Percentiles rank a stretch among this genome's conserved stretches.
These are phyloP conservation scores for Phylloboletellus chloephorus DNA, from an alignment of 1,284 basidiomycete genomes.

Conservation along the genomic window DNA sequence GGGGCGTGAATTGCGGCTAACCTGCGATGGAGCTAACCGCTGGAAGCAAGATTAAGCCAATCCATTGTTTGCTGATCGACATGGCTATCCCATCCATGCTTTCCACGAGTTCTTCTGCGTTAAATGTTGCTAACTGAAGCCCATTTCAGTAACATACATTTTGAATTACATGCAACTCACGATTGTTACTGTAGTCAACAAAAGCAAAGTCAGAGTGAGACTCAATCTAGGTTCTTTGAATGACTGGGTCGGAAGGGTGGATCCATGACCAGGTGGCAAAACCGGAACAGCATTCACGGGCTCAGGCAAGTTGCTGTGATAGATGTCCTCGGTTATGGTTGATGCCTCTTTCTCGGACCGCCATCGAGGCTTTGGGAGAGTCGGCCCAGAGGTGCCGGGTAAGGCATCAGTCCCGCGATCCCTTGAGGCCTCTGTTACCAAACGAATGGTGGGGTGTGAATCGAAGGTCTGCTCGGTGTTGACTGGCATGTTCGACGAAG, in stretches of 20 bases:
- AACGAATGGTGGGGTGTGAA: slow-evolving; percentile 19
- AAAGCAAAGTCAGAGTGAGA: slow-evolving; percentile 49
- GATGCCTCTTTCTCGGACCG: slow-evolving; percentile 17
- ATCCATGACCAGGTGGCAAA: slow-evolving; percentile 18
- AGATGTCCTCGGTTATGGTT: slow-evolving; percentile 4
- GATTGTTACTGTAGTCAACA: slow-evolving; percentile 60
- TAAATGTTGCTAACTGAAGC: slow-evolving; percentile 63
- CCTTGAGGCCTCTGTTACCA: slow-evolving; percentile 18
- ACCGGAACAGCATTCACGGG: slow-evolving; percentile 21
- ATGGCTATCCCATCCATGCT: slow-evolving; percentile 64
- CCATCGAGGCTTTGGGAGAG: slow-evolving; percentile 11
- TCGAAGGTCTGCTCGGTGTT: slow-evolving; percentile 10
- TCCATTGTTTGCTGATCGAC: slow-evolving; percentile 68
- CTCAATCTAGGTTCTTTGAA: slow-evolving; percentile 53
- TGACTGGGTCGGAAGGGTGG: slow-evolving; percentile 16
- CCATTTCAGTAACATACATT: slow-evolving; percentile 6
- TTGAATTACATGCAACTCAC: slow-evolving; percentile 37
- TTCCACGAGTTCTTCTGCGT: slow-evolving; percentile 82
- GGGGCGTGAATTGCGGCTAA: slow-evolving; percentile 19
- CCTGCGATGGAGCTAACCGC: slow-evolving; percentile 84
- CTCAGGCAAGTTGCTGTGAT: slow-evolving; percentile 11
- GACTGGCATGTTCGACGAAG: slow-evolving; percentile 8
- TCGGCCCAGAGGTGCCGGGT: slow-evolving; percentile 2
- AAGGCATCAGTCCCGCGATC: slow-evolving; percentile 1
- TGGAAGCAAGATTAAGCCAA: slow-evolving; percentile 84